These are phyloP conservation scores for Durusdinium trenchii DNA, from an alignment of 73 alveolate species.

Conservation along the genomic window DNA sequence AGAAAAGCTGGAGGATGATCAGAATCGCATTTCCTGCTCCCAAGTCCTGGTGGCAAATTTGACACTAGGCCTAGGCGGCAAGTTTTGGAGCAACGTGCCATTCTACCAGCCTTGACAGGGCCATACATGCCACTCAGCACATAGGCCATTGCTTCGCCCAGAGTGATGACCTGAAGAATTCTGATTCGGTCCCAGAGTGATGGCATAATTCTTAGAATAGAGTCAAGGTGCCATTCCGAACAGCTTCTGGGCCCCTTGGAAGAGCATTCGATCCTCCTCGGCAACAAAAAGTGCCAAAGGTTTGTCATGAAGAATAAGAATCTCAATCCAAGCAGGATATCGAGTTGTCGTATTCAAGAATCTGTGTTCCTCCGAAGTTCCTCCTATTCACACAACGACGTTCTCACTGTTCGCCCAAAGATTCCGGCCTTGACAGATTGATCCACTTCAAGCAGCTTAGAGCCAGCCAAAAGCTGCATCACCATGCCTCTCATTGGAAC, in stretches of 20 bases:
- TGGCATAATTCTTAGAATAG: too few species aligned
- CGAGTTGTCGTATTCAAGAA: not conserved
- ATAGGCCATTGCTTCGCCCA: constrained; percentile 99
- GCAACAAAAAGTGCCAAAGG: not conserved
- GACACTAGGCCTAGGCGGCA: constrained; percentile 94
- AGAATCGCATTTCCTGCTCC: constrained; percentile 99
- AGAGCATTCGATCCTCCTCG: constrained; percentile 98
- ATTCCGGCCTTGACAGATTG: constrained; percentile 97
- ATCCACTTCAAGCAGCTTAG: constrained; percentile 99
- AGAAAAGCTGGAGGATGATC: constrained; percentile 98
- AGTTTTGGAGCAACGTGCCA: not conserved
- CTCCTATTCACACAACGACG: not conserved
- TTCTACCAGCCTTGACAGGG: constrained; percentile 96
- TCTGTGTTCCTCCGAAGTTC: not conserved
- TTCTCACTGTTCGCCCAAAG: not conserved
- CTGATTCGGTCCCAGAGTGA: too few species aligned
- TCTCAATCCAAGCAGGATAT: not conserved
- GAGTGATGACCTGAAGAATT: constrained; percentile 97
- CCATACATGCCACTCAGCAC: constrained; percentile 99
- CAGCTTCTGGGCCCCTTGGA: constrained; percentile 98
- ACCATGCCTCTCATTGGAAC: constrained; percentile 98
- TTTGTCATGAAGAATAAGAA: not conserved
- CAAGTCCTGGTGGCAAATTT: constrained; percentile 96
- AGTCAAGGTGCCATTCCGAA: constrained; percentile 55
- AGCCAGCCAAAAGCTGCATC: constrained; percentile 99